A percentile compares a stretch with the other conserved stretches of the same genome.
Conservation (phyloP, 2,329 filamentous ascomycete species). For the Aspergillus oerlinghausenensis region DNA sequence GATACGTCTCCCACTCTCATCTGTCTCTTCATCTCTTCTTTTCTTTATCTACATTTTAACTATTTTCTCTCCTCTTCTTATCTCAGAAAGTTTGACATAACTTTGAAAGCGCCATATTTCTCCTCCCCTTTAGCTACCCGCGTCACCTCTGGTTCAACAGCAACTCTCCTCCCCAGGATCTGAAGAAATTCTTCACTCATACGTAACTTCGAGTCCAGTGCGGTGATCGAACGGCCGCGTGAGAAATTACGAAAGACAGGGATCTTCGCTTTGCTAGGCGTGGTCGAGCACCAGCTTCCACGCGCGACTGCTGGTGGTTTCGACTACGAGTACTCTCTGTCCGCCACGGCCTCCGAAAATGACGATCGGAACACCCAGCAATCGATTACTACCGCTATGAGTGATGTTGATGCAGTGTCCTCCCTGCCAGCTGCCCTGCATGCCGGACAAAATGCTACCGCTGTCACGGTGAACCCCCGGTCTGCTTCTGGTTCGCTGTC, state of each 20-base stretch:
- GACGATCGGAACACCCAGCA: constrained; percentile 37
- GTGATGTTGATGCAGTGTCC: constrained; percentile 42
- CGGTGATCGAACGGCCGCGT: not conserved
- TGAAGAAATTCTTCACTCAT: not conserved
- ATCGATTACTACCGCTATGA: constrained; percentile 44
- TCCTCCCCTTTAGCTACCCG: not conserved
- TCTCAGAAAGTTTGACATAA: not conserved
- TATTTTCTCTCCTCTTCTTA: not conserved
- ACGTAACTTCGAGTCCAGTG: not conserved
- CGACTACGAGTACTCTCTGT: constrained; percentile 23
- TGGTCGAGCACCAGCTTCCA: constrained; percentile 31
- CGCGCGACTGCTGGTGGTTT: constrained; percentile 31
- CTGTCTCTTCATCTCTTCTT: constrained; percentile 4
- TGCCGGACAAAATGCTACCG: constrained; percentile 28
- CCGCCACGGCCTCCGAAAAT: constrained; percentile 41
- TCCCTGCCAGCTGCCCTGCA: constrained; percentile 35
- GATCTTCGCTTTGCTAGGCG: constrained; percentile 8
- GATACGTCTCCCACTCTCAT: constrained; percentile 6
- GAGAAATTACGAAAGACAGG: not conserved
- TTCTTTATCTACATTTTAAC: not conserved
- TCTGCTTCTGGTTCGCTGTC: constrained; percentile 20
- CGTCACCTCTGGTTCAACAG: not conserved
- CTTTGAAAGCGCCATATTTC: not conserved
- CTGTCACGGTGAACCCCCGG: constrained; percentile 28
- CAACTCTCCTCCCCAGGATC: not conserved